Evolutionary conservation across 2,329 filamentous ascomycete genomes (phyloP), one percentile per base, ranked within the genome.

Genomic region (Neocucurbitaria cava): DNA sequence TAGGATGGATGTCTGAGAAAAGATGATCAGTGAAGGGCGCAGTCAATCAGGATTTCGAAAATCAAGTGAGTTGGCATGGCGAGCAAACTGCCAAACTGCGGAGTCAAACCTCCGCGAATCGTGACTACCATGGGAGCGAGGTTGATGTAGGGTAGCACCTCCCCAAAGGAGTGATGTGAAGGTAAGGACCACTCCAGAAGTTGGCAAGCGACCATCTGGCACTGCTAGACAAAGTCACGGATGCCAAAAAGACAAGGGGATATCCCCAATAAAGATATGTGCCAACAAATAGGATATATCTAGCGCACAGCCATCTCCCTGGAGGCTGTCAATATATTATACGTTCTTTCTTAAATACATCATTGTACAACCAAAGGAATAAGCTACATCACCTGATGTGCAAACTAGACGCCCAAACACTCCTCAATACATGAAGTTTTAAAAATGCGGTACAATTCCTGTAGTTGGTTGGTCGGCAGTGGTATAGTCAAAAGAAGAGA

Each of bases 351-450:
- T 30, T 21, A 28, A 6, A 15, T 17, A 43, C 40, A 15, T n/a
- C n/a, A n/a, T n/a, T 40, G 39, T 45, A 33, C 18, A n/a, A 46
- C 28, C 20, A 20, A 13, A 21, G 8, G 6, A 43, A 49, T 43
- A 44, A 11, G 39, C 44, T 35, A 42, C 49, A 47, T 44, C 44
- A 38, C 33, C 30, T 35, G 38, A 52, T 52, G 44, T 15, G 49
- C 49, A 28, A n/a, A 30, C 11, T 31, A 30, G 39, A 52, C 49
- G 49, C 49, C 49, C 17, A 33, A 40, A 28, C 24, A 23, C 41
- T 28, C 17, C 24, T 28, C 18, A 30, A 21, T 39, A 40, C 17
- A 26, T 20, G 38, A 33, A 23, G 33, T 26, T 42, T 31, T 26
- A 23, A 23, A 46, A 18, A 15, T 26, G 35, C 13, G 23, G 20